phyloP scores from a whole-genome alignment of 2,329 filamentous ascomycete genomes.

The Clarireedia paspali region DNA sequence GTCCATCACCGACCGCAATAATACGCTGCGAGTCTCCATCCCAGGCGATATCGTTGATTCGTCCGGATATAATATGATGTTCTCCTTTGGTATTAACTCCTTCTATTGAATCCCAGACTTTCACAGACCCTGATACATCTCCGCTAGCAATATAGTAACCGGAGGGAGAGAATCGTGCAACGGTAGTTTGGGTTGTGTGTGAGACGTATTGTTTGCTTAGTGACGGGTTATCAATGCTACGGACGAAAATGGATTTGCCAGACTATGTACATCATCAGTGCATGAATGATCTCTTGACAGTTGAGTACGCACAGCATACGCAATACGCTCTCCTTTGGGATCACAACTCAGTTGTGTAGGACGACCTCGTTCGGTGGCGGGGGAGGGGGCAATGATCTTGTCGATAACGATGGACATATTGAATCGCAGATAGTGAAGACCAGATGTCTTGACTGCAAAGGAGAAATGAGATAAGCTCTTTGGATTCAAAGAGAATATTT shows the following conservation, averaged over 20 bases:
- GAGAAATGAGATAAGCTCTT: background rate
- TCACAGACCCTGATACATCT: constrained; percentile 74
- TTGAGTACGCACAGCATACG: constrained; percentile 67
- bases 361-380: constrained; percentile 75
- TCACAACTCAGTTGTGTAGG: constrained; percentile 85
- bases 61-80: constrained; percentile 87
- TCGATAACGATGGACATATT: constrained; percentile 46
- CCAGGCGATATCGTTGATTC: constrained; percentile 95
- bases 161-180: constrained; percentile 88
- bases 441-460: background rate
- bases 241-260: constrained; percentile 93
- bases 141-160: constrained; percentile 94
- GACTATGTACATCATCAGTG: constrained; percentile 46
- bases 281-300: background rate
- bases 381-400: constrained; percentile 76
- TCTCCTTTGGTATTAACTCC: constrained; percentile 82
- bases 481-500: background rate
- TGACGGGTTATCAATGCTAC: constrained; percentile 84
- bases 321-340: constrained; percentile 81
- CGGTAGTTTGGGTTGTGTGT: constrained; percentile 81
- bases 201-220: constrained; percentile 83
- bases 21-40: constrained; percentile 94
- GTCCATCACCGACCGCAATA: constrained; percentile 91
- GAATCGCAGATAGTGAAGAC: background rate
- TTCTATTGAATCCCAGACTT: constrained; percentile 88